These are phyloP conservation scores for Hygrophoropsis aurantiaca DNA, from an alignment of 768 basidiomycete species.

Conservation along the genomic window DNA sequence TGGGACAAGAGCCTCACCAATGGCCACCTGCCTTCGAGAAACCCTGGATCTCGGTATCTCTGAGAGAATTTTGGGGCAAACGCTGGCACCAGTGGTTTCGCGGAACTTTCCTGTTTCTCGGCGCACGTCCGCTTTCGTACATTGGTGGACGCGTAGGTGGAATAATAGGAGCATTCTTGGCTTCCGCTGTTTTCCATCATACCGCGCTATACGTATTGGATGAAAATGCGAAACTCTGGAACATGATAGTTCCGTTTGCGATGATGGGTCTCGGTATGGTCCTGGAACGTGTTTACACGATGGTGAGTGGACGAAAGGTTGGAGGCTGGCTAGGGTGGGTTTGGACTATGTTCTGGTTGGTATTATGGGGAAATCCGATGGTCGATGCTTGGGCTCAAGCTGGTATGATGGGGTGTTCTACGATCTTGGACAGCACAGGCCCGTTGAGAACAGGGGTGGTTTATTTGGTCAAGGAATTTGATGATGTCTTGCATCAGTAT, in stretches of 20 bases:
- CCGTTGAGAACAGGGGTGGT: constrained; percentile 11
- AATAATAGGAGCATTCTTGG: constrained; percentile 54
- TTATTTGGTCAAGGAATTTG: constrained; percentile 8
- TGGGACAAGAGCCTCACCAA: constrained; percentile 25
- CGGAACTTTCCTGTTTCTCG: constrained; percentile 28
- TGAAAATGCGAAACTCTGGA: constrained; percentile 40
- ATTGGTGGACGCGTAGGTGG: constrained; percentile 48
- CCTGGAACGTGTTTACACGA: constrained; percentile 36
- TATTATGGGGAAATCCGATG: constrained; percentile 21
- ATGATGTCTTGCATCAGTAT: constrained; percentile 11
- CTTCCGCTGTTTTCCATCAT: constrained; percentile 59
- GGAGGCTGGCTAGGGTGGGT: constrained; percentile 30
- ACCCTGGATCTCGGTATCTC: constrained; percentile 36
- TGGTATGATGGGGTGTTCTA: constrained; percentile 9
- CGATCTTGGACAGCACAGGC: constrained; percentile 5
- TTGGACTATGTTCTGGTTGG: constrained; percentile 34
- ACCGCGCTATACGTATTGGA: constrained; percentile 51
- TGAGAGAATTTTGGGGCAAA: constrained; percentile 36
- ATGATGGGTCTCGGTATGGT: constrained; percentile 53
- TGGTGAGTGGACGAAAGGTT: constrained; percentile 23
- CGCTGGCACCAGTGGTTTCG: constrained; percentile 41
- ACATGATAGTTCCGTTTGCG: constrained; percentile 50
- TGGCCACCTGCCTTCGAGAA: constrained; percentile 34
- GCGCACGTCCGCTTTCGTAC: constrained; percentile 25
- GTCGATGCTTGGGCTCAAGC: constrained; percentile 19